These are phyloP conservation scores for Adansonia madagascariensis DNA, from an alignment of 441 rosid genomes.

Conservation along the genomic window DNA sequence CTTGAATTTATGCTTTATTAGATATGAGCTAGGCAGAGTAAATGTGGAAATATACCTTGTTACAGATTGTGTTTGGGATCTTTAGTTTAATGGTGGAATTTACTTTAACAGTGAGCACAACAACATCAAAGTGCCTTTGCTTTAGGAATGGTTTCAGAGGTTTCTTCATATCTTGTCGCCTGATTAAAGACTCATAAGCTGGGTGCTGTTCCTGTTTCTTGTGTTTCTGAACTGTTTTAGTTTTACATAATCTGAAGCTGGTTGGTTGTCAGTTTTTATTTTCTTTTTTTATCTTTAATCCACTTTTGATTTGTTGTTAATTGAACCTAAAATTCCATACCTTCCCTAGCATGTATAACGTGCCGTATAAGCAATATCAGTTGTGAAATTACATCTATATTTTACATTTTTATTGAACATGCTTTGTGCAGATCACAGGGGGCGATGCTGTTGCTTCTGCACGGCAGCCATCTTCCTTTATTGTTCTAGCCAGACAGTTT, in stretches of 20 bases:
- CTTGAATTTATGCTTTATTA: slow-evolving; percentile 8
- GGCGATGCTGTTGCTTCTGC: slow-evolving; percentile 42
- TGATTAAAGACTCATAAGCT: background rate
- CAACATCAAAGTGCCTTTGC: slow-evolving; percentile 2
- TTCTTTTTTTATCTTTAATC: background rate
- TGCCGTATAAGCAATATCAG: background rate
- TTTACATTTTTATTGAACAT: background rate
- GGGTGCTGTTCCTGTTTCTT: background rate
- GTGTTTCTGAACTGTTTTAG: background rate
- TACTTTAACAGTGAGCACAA: slow-evolving; percentile 30
- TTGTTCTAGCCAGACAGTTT: slow-evolving; percentile 64
- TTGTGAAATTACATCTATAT: background rate
- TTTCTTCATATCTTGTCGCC: background rate
- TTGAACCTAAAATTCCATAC: background rate
- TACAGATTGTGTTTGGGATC: slow-evolving; percentile 4
- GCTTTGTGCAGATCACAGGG: slow-evolving; percentile 62
- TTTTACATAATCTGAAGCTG: background rate
- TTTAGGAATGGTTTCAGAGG: background rate
- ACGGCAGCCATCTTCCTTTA: slow-evolving; percentile 49
- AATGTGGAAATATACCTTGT: background rate
- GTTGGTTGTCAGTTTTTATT: background rate
- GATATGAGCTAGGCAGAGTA: background rate
- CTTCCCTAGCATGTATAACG: background rate
- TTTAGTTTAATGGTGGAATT: background rate
- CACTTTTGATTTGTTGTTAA: slow-evolving; percentile 1